These are phyloP conservation scores for Marasmius oreades DNA, from an alignment of 1,284 basidiomycete genomes.

Conservation along the genomic window DNA sequence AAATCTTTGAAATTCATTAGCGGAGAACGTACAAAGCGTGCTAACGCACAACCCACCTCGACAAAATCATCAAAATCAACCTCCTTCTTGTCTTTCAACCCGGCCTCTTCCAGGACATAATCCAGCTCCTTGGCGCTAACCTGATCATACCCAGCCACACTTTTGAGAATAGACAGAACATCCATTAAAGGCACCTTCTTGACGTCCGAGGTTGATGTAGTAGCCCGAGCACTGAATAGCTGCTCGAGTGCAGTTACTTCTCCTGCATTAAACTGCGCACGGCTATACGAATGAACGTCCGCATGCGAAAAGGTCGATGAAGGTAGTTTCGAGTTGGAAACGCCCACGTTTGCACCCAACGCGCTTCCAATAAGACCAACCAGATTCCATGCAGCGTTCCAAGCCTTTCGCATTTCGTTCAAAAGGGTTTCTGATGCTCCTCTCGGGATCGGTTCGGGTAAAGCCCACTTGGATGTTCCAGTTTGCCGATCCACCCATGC, in stretches of 20 bases:
- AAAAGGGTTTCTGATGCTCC: slow-evolving; percentile 30
- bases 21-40: slow-evolving; percentile 10
- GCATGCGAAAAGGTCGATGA: slow-evolving; percentile 26
- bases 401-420: slow-evolving; percentile 30
- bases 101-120: slow-evolving; percentile 75
- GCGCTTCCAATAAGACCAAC: slow-evolving; percentile 23
- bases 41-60: slow-evolving; percentile 49
- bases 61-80: slow-evolving; percentile 79
- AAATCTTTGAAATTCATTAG: slow-evolving; percentile 48
- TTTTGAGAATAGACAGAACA: slow-evolving; percentile 41
- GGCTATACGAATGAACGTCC: slow-evolving; percentile 37
- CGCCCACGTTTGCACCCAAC: slow-evolving; percentile 22
- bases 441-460: slow-evolving; percentile 26
- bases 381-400: slow-evolving; percentile 12
- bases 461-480: neutral
- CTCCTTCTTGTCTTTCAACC: slow-evolving; percentile 50
- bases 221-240: neutral
- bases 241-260: slow-evolving; percentile 33
- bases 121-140: slow-evolving; percentile 58
- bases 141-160: slow-evolving; percentile 49
- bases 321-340: slow-evolving; percentile 20
- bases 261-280: slow-evolving; percentile 65
- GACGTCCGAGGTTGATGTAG: slow-evolving; percentile 22
- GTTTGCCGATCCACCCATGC: slow-evolving; percentile 1
- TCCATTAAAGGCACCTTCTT: slow-evolving; percentile 34